A percentile compares a stretch with the other conserved stretches of the same genome.
phyloP scores from a whole-genome alignment of 331 rosid species.

The Acacia concinna region DNA sequence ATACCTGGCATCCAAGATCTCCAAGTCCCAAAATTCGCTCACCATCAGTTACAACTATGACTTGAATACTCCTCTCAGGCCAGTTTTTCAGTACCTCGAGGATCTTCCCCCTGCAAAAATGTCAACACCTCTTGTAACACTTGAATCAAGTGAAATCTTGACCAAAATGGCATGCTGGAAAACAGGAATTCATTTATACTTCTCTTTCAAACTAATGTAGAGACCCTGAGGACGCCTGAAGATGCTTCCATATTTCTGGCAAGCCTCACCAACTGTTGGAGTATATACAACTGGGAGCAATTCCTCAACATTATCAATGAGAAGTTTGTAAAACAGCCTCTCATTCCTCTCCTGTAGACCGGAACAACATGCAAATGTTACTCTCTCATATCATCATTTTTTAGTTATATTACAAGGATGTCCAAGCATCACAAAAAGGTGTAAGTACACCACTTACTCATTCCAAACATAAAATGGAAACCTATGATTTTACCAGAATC shows the following conservation, averaged over 20 bases:
- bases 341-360: constrained; percentile 81
- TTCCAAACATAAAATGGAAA: constrained; percentile 6
- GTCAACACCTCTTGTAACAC: constrained; percentile 3
- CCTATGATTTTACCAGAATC: background rate
- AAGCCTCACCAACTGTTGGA: constrained; percentile 97
- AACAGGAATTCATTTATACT: constrained; percentile 42
- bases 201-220: constrained; percentile 86
- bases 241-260: constrained; percentile 96
- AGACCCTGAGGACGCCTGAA: constrained; percentile 97
- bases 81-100: constrained; percentile 93
- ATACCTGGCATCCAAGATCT: constrained; percentile 97
- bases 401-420: background rate
- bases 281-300: constrained; percentile 95
- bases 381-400: background rate
- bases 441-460: background rate
- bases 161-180: constrained; percentile 17
- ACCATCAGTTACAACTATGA: constrained; percentile 94
- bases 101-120: constrained; percentile 71
- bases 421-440: background rate
- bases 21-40: constrained; percentile 98
- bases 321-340: constrained; percentile 86
- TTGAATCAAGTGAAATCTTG: constrained; percentile 10
- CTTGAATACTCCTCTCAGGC: constrained; percentile 90
- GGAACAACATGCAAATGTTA: constrained; percentile 15
- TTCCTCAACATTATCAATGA: constrained; percentile 89